Conservation (phyloP, 345 rosid species). For the Aurinia saxatilis region DNA sequence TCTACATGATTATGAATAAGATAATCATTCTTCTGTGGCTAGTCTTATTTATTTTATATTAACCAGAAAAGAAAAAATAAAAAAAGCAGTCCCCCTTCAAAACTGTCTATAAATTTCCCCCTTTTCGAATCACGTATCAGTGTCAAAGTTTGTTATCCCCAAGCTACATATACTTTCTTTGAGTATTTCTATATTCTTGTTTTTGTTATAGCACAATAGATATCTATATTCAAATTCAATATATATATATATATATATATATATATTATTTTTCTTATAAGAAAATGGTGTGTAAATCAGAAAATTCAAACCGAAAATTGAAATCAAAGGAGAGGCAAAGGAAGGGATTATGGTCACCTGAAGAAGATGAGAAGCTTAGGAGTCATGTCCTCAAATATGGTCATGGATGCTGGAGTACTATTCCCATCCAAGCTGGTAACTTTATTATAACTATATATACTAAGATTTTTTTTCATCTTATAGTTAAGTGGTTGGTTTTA, state of each 20-base stretch:
- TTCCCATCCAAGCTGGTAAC: constrained; percentile 76
- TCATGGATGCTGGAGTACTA: constrained; percentile 85
- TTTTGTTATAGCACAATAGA: too few species aligned
- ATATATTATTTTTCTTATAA: too few species aligned
- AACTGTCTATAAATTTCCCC: constrained; percentile 18
- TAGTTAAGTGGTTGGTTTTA: neutral
- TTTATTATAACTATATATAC: neutral
- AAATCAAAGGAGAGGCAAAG: constrained; percentile 41
- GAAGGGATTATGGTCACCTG: constrained; percentile 97
- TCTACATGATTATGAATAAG: neutral
- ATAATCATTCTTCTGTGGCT: neutral
- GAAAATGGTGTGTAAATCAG: constrained; percentile 21
- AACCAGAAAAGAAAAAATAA: neutral
- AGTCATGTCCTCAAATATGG: constrained; percentile 59
- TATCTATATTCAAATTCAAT: too few species aligned
- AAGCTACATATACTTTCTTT: constrained; percentile 6
- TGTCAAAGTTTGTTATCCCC: constrained; percentile 20
- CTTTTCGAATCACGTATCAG: constrained; percentile 2
- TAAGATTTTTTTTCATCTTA: neutral
- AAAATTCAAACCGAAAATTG: neutral
- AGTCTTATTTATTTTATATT: neutral
- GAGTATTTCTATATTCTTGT: too few species aligned
- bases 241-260: too few species aligned
- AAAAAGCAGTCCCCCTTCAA: neutral
- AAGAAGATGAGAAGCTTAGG: constrained; percentile 79